Evolutionary conservation across 768 basidiomycete species (phyloP), one percentile per base, ranked within the genome.

Genomic region (Rhizopogon rudus): DNA sequence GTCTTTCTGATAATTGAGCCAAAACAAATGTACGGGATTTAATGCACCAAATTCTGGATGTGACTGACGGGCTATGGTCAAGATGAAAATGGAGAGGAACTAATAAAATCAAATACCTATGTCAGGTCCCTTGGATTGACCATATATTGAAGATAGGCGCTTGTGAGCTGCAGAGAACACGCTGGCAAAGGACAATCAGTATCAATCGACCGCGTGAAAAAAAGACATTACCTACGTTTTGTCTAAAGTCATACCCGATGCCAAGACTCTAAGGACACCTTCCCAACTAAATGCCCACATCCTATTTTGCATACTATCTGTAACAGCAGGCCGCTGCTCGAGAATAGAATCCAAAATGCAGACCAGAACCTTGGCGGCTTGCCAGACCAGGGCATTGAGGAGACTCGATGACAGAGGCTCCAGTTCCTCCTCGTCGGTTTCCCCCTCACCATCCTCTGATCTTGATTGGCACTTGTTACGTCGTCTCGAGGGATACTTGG

Each of bases 271-370:
- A 17, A 90, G 67, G n/a, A 90, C 79, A 48, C 74, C 73, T 52
- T 80, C 75, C 88, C 88, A 91, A 35, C 74, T 74, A 51, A 89
- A 72, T 5, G 84, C 81, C 48, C 75, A 75, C 7, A 84, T 70
- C 10, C 88, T 79, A 61, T 86, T 81, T 60, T 87, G 86, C 77
- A 84, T 77, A 57, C 82, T 83, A 31, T 79, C 76, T 20, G 80
- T 72, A 2, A 79, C 77, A 2, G 74, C 65, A 8, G 84, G 86
- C 0, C 79, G 77, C 55, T 86, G 81, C 17, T 76, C 73, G 6
- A 80, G 80, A 40, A 90, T 66, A 22, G 79, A 63, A 44, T 77
- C 77, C 28, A 91, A 67, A 17, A 86, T 72, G 6, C 72, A 74
- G 20, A 79, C 72, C 9, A 91, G 72, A 44, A 78, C 74, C 6